phyloP scores from a whole-genome alignment of 2,329 filamentous ascomycete species.

The Botryosphaeria agaves region DNA sequence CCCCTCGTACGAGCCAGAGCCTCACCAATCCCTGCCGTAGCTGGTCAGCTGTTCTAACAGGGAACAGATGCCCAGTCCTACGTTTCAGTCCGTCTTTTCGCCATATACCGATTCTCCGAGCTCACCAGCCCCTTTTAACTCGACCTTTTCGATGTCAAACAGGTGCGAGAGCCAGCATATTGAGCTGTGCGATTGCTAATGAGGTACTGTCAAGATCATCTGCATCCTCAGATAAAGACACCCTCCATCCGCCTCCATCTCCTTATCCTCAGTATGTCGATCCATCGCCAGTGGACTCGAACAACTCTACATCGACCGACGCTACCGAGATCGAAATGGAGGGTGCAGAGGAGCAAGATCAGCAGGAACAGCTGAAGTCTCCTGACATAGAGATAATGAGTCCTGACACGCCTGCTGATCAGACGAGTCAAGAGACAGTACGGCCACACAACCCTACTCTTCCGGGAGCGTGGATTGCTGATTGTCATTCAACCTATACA shows the following conservation, averaged over 20 bases:
- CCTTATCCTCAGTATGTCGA: conserved; percentile 50
- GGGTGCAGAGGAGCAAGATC: conserved; percentile 39
- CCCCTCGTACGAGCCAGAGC: too few relatives aligned
- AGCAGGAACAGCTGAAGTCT: conserved; percentile 13
- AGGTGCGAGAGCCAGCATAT: conserved; percentile 23
- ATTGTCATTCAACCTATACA: conserved; percentile 9
- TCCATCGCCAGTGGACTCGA: conserved; percentile 72
- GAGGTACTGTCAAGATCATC: conserved; percentile 9
- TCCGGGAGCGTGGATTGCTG: conserved; percentile 2
- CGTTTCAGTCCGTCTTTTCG: conserved; percentile 28
- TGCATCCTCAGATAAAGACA: conserved; percentile 25
- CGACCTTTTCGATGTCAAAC: conserved; percentile 19
- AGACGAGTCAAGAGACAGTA: conserved; percentile 10
- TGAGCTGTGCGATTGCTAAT: background rate
- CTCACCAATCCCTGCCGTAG: too few relatives aligned
- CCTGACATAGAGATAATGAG: conserved; percentile 13
- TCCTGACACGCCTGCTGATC: conserved; percentile 12
- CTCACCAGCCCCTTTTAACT: conserved; percentile 27
- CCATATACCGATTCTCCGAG: conserved; percentile 34
- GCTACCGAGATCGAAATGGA: conserved; percentile 76
- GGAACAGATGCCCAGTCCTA: conserved; percentile 24
- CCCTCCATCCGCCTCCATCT: conserved; percentile 28
- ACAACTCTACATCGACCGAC: conserved; percentile 65
- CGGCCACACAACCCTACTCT: conserved; percentile 5
- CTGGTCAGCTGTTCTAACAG: too few relatives aligned